Percentiles rank a stretch among this genome's conserved stretches.
These are phyloP conservation scores for Helianthus tuberosus DNA, from an alignment of 129 eudicot species.

Conservation along the genomic window DNA sequence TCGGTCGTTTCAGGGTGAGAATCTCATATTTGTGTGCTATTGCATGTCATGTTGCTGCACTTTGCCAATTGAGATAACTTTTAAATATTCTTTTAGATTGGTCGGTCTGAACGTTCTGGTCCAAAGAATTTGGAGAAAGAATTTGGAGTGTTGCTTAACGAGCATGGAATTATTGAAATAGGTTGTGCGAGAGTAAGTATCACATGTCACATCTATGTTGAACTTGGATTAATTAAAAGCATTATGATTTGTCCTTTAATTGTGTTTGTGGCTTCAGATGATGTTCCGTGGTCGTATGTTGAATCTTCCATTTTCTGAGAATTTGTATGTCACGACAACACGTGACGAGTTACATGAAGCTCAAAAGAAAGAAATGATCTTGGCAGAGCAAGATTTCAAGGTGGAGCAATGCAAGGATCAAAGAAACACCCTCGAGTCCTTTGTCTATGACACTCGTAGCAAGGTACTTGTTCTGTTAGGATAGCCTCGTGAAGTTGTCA, in stretches of 20 bases:
- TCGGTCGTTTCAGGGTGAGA: constrained; percentile 54
- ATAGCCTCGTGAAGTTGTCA: background rate
- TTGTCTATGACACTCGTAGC: constrained; percentile 80
- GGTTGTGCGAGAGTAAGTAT: constrained; percentile 64
- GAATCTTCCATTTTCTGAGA: constrained; percentile 23
- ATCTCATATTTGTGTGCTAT: background rate
- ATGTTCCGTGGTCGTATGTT: constrained; percentile 29
- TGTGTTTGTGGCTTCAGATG: constrained; percentile 37
- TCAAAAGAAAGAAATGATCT: constrained; percentile 53
- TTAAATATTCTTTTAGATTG: constrained; percentile 45
- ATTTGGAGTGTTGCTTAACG: constrained; percentile 56
- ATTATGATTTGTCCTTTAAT: background rate
- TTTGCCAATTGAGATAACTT: background rate
- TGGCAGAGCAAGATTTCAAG: constrained; percentile 68
- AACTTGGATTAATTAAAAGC: background rate
- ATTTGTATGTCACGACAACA: constrained; percentile 45
- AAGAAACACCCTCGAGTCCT: constrained; percentile 71
- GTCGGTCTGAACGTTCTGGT: constrained; percentile 44
- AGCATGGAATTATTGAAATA: constrained; percentile 59
- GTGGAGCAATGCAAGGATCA: constrained; percentile 80
- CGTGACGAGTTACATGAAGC: constrained; percentile 50
- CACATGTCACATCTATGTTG: background rate
- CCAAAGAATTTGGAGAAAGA: constrained; percentile 39
- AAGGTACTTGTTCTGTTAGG: constrained; percentile 43
- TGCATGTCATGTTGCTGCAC: background rate